Conservation (phyloP, 495 filamentous ascomycete genomes). For the Penicillium diatomitis region DNA sequence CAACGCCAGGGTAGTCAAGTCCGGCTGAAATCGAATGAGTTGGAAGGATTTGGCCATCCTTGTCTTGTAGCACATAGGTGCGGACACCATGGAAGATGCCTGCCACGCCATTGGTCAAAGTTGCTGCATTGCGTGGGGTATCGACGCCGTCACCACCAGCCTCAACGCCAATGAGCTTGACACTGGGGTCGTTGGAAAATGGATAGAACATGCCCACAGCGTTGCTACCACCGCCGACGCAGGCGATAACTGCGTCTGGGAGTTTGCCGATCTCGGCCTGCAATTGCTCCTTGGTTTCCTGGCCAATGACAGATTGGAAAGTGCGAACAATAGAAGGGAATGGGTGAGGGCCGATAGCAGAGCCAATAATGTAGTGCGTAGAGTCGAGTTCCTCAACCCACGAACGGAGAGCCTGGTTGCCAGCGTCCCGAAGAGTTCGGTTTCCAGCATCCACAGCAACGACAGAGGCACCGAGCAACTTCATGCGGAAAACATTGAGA, state of each 20-base stretch:
- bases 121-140: slow-evolving; percentile 79
- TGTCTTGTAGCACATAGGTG: slow-evolving; percentile 88
- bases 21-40: slow-evolving; percentile 97
- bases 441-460: slow-evolving; percentile 82
- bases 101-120: slow-evolving; percentile 76
- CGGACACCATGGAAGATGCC: slow-evolving; percentile 93
- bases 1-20: slow-evolving; percentile 94
- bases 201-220: slow-evolving; percentile 95
- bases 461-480: slow-evolving; percentile 81
- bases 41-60: slow-evolving; percentile 84
- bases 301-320: slow-evolving; percentile 90
- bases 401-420: slow-evolving; percentile 85
- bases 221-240: slow-evolving; percentile 89
- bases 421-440: slow-evolving; percentile 79
- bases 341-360: slow-evolving; percentile 89
- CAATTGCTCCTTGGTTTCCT: slow-evolving; percentile 89
- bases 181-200: slow-evolving; percentile 73
- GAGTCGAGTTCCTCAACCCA: slow-evolving; percentile 84
- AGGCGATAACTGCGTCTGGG: slow-evolving; percentile 92
- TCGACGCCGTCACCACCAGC: slow-evolving; percentile 94
- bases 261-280: slow-evolving; percentile 70
- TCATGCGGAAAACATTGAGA: slow-evolving; percentile 92
- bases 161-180: slow-evolving; percentile 89
- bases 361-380: slow-evolving; percentile 97
- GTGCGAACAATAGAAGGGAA: slow-evolving; percentile 96